Evolutionary conservation across 768 basidiomycete species (phyloP).

Genomic region (Cyclocybe aegerita): DNA sequence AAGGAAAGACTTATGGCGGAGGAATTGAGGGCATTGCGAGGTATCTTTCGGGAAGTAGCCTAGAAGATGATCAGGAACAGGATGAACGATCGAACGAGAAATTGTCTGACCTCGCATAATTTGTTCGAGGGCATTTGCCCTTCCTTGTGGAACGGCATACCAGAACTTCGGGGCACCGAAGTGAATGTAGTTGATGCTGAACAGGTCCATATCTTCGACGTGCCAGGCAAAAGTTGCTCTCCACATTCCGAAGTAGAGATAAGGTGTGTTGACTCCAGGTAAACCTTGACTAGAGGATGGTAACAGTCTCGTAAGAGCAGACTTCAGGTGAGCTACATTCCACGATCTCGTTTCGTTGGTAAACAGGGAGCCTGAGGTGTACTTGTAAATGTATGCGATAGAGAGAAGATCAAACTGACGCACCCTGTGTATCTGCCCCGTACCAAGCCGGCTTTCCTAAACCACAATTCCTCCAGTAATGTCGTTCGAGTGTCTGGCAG

Average conservation of each 20-base stretch:
- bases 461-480: slow-evolving; percentile 91
- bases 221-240: slow-evolving; percentile 98
- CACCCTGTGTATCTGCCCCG: slow-evolving; percentile 93
- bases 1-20: slow-evolving; percentile 95
- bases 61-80: slow-evolving; percentile 22
- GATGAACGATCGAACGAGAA: background rate
- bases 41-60: slow-evolving; percentile 90
- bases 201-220: slow-evolving; percentile 99
- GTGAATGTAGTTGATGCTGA: slow-evolving; percentile 98
- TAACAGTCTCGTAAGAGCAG: slow-evolving; percentile 78
- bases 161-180: slow-evolving; percentile 97
- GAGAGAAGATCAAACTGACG: slow-evolving; percentile 20
- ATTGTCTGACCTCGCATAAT: slow-evolving; percentile 74
- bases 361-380: slow-evolving; percentile 55
- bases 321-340: slow-evolving; percentile 94
- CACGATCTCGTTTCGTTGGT: slow-evolving; percentile 78
- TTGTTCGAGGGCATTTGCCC: slow-evolving; percentile 80
- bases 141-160: slow-evolving; percentile 93
- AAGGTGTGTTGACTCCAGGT: slow-evolving; percentile 96
- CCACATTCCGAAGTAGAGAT: slow-evolving; percentile 99
- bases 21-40: slow-evolving; percentile 85
- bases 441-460: slow-evolving; percentile 94
- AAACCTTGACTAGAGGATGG: slow-evolving; percentile 67
- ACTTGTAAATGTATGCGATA: slow-evolving; percentile 1
- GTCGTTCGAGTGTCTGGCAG: slow-evolving; percentile 82